Evolutionary conservation across 176 grass and related monocot genomes (phyloP), one percentile per base, ranked within the genome.

Genomic region (Poa annua): DNA sequence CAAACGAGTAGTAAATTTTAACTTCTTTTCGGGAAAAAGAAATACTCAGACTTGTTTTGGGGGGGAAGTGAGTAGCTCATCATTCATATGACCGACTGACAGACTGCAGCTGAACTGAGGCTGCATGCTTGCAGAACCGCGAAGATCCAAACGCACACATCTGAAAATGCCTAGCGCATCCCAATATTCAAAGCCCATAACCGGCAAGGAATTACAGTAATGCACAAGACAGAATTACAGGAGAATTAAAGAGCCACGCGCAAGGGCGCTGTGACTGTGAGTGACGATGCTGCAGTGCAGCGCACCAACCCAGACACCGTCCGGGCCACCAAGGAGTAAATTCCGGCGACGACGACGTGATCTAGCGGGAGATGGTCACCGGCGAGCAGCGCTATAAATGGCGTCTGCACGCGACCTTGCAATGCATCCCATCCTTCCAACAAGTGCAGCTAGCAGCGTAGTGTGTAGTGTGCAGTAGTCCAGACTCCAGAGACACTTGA

Each of bases 251-350:
- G 64, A 10, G 10, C 19, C 21, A 19, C 13, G 55, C 75, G 4
- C 36, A 45, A 44, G 36, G 54, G 26, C n/a, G n/a, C n/a, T n/a
- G n/a, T n/a, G n/a, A n/a, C 55, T 29, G 76, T 44, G 55, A 45
- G 75, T 42, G 54, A 44, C 24, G 21, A 62, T 38, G 13, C 47
- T 51, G 47, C 55, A 63, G 21, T 5, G 68, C 39, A 45, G 68
- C 3, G 76, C 52, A 77, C 86, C 86, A 87, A 77, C 86, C 74
- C 65, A 12, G 42, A 22, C 39, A 12, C 21, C 71, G 15, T 25
- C 59, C 36, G 59, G 63, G 57, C 13, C 83, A 59, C 10, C 9
- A 13, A 1, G 4, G 25, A 50, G 39, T 38, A 21, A 21, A 70
- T 57, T 44, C 26, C 24, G 71, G 51, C 33, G 11, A 24, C 29